Base-by-base conservation (phyloP, 192 early-diverging fungal genomes). In the Mycoemilia scoparia region DNA sequence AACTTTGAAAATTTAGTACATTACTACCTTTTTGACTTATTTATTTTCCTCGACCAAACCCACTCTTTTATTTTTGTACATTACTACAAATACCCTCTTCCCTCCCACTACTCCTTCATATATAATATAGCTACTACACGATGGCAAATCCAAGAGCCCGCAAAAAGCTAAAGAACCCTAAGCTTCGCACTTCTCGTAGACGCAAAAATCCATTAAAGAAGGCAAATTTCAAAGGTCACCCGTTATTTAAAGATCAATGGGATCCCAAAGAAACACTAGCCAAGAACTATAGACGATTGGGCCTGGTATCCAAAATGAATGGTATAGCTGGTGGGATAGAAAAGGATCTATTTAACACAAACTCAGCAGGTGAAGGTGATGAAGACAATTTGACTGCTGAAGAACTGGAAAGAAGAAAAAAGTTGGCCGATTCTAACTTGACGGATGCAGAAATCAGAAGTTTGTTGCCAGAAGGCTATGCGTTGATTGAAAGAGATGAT, bases 401-500 rank as follows among this genome's bases (percentile, higher is more conserved):
- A 8, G 18, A 26, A 10, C 28, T 23, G 43, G 17, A 6, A 7
- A 32, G 21, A 29, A 41, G 40, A 21, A 65, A 58, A 41, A 51
- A 32, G 29, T 33, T 29, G 22, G 21, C 7, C 11, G 1, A 14
- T n/a, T 15, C 29, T 46, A n/a, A 63, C 15, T 43, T 66, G 17
- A 49, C 54, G 4, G 66, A 70, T 14, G 44, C 46, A 27, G 63
- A 77, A 21, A 32, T 84, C 10, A 59, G 63, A 23, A 60, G 63
- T 37, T 49, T 59, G 4, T 59, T 77, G 13, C 59, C 59, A 1
- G 62, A 70, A 20, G 73, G 73, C 14, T 74, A 77, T 50, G 81
- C 77, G 52, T 56, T 81, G n/a, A 84, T 84, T 48, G 71, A 84
- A 46, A 72, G 80, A 29, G 80, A 84, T 46, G 76, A 74, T 16